A percentile compares a stretch with the other conserved stretches of the same genome.
These are phyloP conservation scores for Biscogniauxia marginata DNA, from an alignment of 2,329 filamentous ascomycete genomes.

Conservation along the genomic window DNA sequence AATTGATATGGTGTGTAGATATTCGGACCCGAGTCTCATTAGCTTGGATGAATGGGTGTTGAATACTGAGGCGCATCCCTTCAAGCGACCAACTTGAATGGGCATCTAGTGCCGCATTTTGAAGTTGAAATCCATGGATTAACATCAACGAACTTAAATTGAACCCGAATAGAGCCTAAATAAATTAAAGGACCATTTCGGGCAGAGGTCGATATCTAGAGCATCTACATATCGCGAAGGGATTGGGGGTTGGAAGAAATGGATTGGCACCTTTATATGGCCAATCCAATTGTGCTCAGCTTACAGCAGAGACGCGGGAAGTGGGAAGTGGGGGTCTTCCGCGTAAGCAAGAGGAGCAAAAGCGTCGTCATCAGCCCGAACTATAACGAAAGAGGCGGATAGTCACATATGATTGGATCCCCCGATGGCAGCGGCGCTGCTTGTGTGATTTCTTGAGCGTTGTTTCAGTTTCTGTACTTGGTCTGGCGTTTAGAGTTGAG, in stretches of 20 bases:
- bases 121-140: background rate
- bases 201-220: too few species aligned
- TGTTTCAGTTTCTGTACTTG: too few species aligned
- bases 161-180: background rate
- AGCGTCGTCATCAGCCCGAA: background rate
- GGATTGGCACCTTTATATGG: background rate
- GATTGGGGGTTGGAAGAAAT: background rate
- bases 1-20: constrained; percentile 17
- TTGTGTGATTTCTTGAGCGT: too few species aligned
- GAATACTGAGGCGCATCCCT: constrained; percentile 40
- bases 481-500: too few species aligned
- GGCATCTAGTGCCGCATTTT: constrained; percentile 12
- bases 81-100: constrained; percentile 26
- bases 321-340: background rate
- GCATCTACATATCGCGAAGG: background rate
- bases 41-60: constrained; percentile 67
- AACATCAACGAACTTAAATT: background rate
- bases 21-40: constrained; percentile 52
- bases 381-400: too few species aligned
- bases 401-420: too few species aligned
- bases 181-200: background rate
- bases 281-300: too few species aligned
- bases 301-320: background rate
- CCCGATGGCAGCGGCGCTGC: too few species aligned
- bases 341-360: background rate